Percentiles rank a stretch among this genome's conserved stretches.
Conservation (phyloP, 2,329 filamentous ascomycete genomes). For the Exophiala xenobiotica region DNA sequence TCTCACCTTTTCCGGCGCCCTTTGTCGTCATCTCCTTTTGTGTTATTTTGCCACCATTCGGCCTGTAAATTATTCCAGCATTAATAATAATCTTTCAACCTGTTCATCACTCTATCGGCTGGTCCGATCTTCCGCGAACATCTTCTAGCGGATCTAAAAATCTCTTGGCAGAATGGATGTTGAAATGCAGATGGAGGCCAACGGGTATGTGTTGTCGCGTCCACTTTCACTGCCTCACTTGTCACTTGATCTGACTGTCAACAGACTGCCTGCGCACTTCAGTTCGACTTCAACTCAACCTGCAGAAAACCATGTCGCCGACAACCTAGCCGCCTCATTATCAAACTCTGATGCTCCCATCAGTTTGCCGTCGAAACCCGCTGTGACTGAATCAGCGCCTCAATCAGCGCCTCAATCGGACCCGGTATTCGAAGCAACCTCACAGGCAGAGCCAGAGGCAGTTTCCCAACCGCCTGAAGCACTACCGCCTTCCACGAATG, state of each 20-base stretch:
- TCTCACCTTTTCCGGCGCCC: neutral
- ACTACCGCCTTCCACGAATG: slow-evolving; percentile 13
- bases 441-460: slow-evolving; percentile 11
- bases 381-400: slow-evolving; percentile 5
- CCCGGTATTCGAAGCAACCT: slow-evolving; percentile 1
- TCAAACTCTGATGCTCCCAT: slow-evolving; percentile 27
- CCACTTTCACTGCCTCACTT: neutral
- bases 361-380: slow-evolving; percentile 10
- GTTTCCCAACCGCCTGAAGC: slow-evolving; percentile 7
- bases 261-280: slow-evolving; percentile 29
- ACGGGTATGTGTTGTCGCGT: slow-evolving; percentile 25
- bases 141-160: slow-evolving; percentile 1
- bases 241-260: slow-evolving; percentile 15
- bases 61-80: slow-evolving; percentile 20
- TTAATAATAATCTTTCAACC: slow-evolving; percentile 21
- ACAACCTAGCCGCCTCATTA: slow-evolving; percentile 28
- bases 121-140: slow-evolving; percentile 20
- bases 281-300: slow-evolving; percentile 27
- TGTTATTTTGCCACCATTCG: slow-evolving; percentile 11
- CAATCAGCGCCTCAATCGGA: slow-evolving; percentile 12
- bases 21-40: slow-evolving; percentile 2
- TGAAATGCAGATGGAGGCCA: slow-evolving; percentile 29
- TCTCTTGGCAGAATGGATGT: slow-evolving; percentile 29
- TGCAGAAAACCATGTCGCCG: slow-evolving; percentile 22
- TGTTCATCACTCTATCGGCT: slow-evolving; percentile 19